phyloP scores from a whole-genome alignment of 2,329 filamentous ascomycete species.

The Tetracladium maxilliforme region DNA sequence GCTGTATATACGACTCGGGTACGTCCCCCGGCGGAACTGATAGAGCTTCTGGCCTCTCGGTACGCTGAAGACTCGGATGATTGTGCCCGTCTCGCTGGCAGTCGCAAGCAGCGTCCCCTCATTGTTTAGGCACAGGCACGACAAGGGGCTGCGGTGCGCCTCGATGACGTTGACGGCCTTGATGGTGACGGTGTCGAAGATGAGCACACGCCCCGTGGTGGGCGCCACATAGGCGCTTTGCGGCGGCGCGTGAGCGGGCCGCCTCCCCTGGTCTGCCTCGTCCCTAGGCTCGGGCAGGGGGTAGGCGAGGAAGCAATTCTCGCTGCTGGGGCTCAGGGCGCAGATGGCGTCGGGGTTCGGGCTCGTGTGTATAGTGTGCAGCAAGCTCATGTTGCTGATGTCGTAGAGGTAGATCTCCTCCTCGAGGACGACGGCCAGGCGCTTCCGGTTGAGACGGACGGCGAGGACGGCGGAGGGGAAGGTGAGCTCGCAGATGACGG shows the following conservation, averaged over 20 bases:
- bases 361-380: slow-evolving; percentile 86
- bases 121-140: slow-evolving; percentile 80
- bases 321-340: slow-evolving; percentile 82
- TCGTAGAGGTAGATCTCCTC: slow-evolving; percentile 98
- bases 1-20: slow-evolving; percentile 91
- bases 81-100: slow-evolving; percentile 92
- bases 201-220: slow-evolving; percentile 80
- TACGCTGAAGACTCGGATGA: slow-evolving; percentile 89
- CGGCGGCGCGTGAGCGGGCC: slow-evolving; percentile 75
- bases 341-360: slow-evolving; percentile 87
- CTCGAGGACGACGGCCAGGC: slow-evolving; percentile 84
- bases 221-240: slow-evolving; percentile 64
- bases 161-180: slow-evolving; percentile 94
- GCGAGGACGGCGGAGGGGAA: slow-evolving; percentile 94
- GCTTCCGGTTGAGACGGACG: slow-evolving; percentile 85
- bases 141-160: slow-evolving; percentile 83
- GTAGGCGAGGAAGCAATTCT: slow-evolving; percentile 91
- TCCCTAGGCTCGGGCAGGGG: slow-evolving; percentile 66
- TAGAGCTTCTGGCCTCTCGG: slow-evolving; percentile 86
- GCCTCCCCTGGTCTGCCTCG: slow-evolving; percentile 33
- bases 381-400: slow-evolving; percentile 93
- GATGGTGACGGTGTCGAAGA: slow-evolving; percentile 79
- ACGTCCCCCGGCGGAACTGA: slow-evolving; percentile 89
- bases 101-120: slow-evolving; percentile 87
- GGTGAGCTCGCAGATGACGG: slow-evolving; percentile 95